Base-by-base conservation (phyloP, 2,329 filamentous ascomycete genomes). In the Magnaporthales sp. region DNA sequence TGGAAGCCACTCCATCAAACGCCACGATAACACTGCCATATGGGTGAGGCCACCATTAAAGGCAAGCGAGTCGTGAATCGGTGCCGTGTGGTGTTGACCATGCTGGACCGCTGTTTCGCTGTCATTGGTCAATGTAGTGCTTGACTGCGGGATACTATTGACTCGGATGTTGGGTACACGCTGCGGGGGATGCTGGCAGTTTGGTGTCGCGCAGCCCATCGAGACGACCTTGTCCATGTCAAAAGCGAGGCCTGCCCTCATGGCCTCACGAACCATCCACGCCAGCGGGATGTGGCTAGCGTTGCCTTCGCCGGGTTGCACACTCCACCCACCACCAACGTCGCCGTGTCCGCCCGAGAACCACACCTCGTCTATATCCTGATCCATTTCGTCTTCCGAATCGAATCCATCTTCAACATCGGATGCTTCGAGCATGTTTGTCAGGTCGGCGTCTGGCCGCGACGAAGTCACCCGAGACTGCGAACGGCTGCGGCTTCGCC, bases 341-440 rank as follows among this genome's bases (percentile, higher is more conserved):
- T 94, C 91, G 1, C 86, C 91, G 69, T 96, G 91, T 11, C 89
- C 88, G 9, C 91, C 91, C 0, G 91, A 83, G 72, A 95, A 95
- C 89, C 89, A 91, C 0, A 94, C 84, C 72, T 95, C 91, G 68
- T 91, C 85, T 63, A 94, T 89, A 70, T 94, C 90, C 72, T 93
- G 91, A 1, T 83, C 80, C 0, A 75, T 77, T 2, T 81, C 80
- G 26, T 83, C 80, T 9, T 82, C 78, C 0, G 79, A 80, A 8
- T 79, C 79, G 6, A 80, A 78, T 0, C 80, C 78, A n/a, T 75
- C 69, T 2, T 75, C 68, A 10, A 68, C 65, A 4, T 75, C 74
- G 22, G 72, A 73, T 0, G 72, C 71, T 0, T 71, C 69, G 51
- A 51, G 64, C 7, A 65, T 65, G 30, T 65, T 13, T 15, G 64